Conservation (phyloP, 2,329 filamentous ascomycete genomes). For the Catunica adiposa region DNA sequence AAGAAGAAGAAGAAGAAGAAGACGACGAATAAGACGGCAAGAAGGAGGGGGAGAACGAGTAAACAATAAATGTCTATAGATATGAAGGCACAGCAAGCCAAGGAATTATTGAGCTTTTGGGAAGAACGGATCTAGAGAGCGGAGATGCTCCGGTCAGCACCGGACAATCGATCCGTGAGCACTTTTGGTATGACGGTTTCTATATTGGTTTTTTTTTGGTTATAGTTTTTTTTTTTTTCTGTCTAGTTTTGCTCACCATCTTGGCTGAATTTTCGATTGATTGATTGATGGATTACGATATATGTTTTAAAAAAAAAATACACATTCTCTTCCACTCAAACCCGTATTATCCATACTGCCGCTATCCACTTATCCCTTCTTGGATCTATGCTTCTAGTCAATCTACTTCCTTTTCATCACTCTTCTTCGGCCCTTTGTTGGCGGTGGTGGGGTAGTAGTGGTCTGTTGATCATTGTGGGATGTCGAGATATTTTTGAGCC, state of each 20-base stretch:
- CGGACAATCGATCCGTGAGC: background rate
- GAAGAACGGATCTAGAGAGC: background rate
- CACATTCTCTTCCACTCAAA: background rate
- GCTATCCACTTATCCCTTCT: too few species aligned
- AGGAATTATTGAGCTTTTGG: too few species aligned
- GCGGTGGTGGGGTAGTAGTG: too few species aligned
- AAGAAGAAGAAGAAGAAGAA: constrained; percentile 5
- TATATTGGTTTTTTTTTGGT: background rate
- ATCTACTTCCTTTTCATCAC: too few species aligned
- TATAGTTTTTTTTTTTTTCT: constrained; percentile 7
- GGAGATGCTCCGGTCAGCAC: background rate
- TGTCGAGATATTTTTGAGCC: background rate
- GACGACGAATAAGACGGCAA: constrained; percentile 8
- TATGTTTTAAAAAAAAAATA: background rate
- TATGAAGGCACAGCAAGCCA: too few species aligned
- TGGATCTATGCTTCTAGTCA: too few species aligned
- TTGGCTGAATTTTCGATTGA: background rate
- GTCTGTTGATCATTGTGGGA: too few species aligned
- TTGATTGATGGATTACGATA: too few species aligned
- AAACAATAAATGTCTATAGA: background rate
- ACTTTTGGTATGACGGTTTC: background rate
- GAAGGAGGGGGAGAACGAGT: background rate
- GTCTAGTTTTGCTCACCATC: background rate
- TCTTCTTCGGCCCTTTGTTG: too few species aligned
- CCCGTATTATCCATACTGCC: background rate